Conservation (phyloP, 805 yeast species). For the Limtongia smithiae region DNA sequence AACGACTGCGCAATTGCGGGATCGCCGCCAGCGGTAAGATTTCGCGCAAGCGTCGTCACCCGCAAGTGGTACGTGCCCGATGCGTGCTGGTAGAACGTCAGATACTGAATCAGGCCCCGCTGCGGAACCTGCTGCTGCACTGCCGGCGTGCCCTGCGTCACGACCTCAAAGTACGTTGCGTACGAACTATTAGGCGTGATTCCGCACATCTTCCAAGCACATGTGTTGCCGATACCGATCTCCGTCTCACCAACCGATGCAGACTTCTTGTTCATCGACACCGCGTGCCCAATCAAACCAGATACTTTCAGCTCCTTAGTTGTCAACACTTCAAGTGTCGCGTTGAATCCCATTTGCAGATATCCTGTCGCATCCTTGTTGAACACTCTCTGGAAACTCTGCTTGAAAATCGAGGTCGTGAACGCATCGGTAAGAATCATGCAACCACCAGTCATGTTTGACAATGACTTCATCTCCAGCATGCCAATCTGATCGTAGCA, state of each 20-base stretch:
- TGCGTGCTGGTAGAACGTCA: conserved; percentile 93
- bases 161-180: conserved; percentile 82
- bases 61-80: conserved; percentile 84
- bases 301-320: conserved; percentile 82
- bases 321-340: conserved; percentile 80
- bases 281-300: conserved; percentile 92
- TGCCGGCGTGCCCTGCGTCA: conserved; percentile 28
- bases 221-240: conserved; percentile 90
- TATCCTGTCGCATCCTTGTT: conserved; percentile 82
- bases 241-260: conserved; percentile 86
- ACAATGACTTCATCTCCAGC: conserved; percentile 83
- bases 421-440: conserved; percentile 86
- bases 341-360: conserved; percentile 87
- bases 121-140: conserved; percentile 30
- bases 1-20: conserved; percentile 62
- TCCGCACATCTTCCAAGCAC: conserved; percentile 80
- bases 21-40: conserved; percentile 52
- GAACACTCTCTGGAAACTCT: conserved; percentile 82
- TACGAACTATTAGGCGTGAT: conserved; percentile 84
- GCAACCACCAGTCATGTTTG: conserved; percentile 87
- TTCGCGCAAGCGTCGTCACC: conserved; percentile 76
- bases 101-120: conserved; percentile 61
- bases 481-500: conserved; percentile 95
- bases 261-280: conserved; percentile 60
- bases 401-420: conserved; percentile 91